phyloP scores from a whole-genome alignment of 345 rosid genomes.

The Brassica cretica region DNA sequence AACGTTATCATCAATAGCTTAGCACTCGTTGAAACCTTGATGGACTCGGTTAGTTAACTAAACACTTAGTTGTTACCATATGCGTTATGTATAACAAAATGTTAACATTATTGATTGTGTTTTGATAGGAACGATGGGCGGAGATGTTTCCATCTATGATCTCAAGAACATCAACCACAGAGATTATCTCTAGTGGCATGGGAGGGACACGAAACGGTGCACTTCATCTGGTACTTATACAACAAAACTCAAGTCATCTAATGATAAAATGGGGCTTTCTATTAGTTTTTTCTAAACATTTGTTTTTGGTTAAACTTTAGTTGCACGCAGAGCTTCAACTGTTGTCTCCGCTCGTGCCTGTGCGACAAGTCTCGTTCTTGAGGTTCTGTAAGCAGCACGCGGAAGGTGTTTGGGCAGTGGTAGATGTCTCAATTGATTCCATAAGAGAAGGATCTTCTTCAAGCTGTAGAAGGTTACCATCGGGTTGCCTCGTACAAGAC shows the following conservation, averaged over 20 bases:
- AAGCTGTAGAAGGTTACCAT: slow-evolving; percentile 85
- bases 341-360: slow-evolving; percentile 90
- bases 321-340: slow-evolving; percentile 93
- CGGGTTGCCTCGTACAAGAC: slow-evolving; percentile 95
- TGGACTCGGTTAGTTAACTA: slow-evolving; percentile 74
- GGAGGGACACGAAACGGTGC: slow-evolving; percentile 93
- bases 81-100: neutral
- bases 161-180: slow-evolving; percentile 73
- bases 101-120: neutral
- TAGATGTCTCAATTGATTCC: slow-evolving; percentile 80
- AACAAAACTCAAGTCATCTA: neutral
- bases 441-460: slow-evolving; percentile 54
- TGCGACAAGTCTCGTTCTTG: slow-evolving; percentile 80
- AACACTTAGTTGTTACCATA: neutral
- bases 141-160: slow-evolving; percentile 95
- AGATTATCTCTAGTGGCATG: slow-evolving; percentile 78
- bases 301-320: slow-evolving; percentile 40
- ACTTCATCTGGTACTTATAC: slow-evolving; percentile 66
- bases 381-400: slow-evolving; percentile 95
- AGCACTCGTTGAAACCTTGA: slow-evolving; percentile 87
- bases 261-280: neutral
- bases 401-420: slow-evolving; percentile 36
- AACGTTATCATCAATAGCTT: slow-evolving; percentile 84
- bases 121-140: slow-evolving; percentile 78
- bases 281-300: neutral